Conservation (phyloP, 1,139 yeast species). For the Taphrina populina region DNA sequence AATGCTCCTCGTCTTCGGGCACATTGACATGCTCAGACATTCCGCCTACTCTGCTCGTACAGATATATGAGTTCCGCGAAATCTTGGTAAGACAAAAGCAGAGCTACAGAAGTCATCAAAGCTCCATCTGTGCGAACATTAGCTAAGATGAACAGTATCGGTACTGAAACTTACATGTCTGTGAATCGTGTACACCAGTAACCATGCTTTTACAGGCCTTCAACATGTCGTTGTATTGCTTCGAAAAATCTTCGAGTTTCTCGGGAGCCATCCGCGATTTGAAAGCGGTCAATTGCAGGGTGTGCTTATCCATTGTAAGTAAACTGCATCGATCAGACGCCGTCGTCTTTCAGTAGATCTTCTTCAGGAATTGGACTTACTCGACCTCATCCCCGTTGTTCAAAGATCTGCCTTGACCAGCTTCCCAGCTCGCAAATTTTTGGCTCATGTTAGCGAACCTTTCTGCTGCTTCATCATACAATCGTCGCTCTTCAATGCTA, state of each 20-base stretch:
- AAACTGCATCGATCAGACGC: background rate
- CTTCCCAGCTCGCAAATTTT: conserved; percentile 9
- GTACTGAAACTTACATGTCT: conserved; percentile 26
- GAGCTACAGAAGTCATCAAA: conserved; percentile 15
- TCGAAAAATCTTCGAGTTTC: conserved; percentile 13
- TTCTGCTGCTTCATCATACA: conserved; percentile 27
- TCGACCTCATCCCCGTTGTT: background rate
- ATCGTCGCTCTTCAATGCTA: conserved; percentile 17
- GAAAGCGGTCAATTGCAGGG: conserved; percentile 16
- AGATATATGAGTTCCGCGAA: conserved; percentile 13
- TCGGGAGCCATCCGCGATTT: conserved; percentile 16
- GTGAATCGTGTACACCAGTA: conserved; percentile 11
- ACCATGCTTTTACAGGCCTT: conserved; percentile 11
- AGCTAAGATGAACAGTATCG: too few relatives aligned
- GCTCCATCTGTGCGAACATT: conserved; percentile 20
- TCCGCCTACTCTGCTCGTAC: conserved; percentile 8
- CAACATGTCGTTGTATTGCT: conserved; percentile 16
- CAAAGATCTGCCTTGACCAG: background rate
- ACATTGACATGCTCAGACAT: too few relatives aligned
- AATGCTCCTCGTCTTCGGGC: too few relatives aligned
- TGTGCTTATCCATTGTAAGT: conserved; percentile 2
- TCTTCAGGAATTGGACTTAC: conserved; percentile 2
- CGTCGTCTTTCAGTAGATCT: background rate
- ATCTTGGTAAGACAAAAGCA: conserved; percentile 7
- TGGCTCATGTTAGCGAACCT: conserved; percentile 26